Conservation (phyloP, 1,284 basidiomycete species). For the Caloboletus firmus region DNA sequence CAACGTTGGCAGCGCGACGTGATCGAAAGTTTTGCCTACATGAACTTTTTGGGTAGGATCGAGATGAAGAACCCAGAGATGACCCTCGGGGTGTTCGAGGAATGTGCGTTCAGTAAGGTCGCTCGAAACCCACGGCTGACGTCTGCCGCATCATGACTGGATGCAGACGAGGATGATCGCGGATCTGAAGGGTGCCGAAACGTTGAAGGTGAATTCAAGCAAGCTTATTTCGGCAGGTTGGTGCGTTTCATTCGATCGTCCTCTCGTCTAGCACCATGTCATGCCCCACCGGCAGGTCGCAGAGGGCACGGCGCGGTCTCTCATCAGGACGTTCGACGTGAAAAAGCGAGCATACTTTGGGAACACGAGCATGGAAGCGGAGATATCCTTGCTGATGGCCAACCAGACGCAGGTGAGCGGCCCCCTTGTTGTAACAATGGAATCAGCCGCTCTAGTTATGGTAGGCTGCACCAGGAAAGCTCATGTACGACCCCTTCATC, state of each 20-base stretch:
- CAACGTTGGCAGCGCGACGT: slow-evolving; percentile 63
- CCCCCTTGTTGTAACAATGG: background rate
- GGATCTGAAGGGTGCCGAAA: slow-evolving; percentile 49
- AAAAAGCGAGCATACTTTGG: slow-evolving; percentile 92
- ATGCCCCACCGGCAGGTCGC: slow-evolving; percentile 50
- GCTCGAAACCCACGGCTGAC: slow-evolving; percentile 1
- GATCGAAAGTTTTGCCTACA: slow-evolving; percentile 84
- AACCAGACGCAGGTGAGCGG: slow-evolving; percentile 80
- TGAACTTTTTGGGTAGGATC: slow-evolving; percentile 82
- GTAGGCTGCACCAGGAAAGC: slow-evolving; percentile 82
- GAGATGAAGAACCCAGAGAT: slow-evolving; percentile 83
- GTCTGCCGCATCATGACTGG: background rate
- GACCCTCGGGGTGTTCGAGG: slow-evolving; percentile 82
- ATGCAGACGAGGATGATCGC: slow-evolving; percentile 51
- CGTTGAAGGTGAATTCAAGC: slow-evolving; percentile 65
- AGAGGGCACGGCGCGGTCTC: slow-evolving; percentile 67
- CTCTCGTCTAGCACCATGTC: background rate
- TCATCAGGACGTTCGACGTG: slow-evolving; percentile 77
- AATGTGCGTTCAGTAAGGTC: slow-evolving; percentile 61
- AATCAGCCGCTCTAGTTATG: background rate
- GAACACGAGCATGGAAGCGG: slow-evolving; percentile 98
- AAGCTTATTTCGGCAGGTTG: slow-evolving; percentile 82
- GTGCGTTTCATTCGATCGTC: slow-evolving; percentile 50
- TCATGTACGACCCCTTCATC: slow-evolving; percentile 95
- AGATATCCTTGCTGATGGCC: slow-evolving; percentile 93